These are phyloP conservation scores for Gillenia trifoliata DNA, from an alignment of 306 rosid species.

Conservation along the genomic window DNA sequence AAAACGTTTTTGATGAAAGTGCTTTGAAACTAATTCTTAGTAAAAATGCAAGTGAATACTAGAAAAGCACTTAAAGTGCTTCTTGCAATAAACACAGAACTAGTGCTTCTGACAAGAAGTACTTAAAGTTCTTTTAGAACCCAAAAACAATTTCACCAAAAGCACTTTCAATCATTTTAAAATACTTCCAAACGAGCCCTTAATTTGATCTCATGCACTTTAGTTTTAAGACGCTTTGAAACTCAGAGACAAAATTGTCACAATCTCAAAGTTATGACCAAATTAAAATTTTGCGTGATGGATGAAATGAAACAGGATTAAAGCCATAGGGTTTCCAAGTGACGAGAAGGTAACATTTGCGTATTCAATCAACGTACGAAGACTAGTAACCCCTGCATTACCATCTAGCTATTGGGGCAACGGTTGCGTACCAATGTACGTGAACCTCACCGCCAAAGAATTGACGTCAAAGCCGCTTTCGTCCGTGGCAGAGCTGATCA, in stretches of 20 bases:
- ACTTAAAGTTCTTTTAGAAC: no score
- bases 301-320: conserved; percentile 36
- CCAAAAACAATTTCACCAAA: no score
- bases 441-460: conserved; percentile 43
- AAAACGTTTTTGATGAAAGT: no score
- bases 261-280: not conserved
- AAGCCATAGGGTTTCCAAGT: conserved; percentile 33
- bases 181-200: no score
- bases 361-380: conserved; percentile 58
- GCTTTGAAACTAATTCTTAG: no score
- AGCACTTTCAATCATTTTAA: no score
- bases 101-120: no score
- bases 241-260: not conserved
- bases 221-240: no score
- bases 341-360: conserved; percentile 63
- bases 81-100: no score
- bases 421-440: conserved; percentile 79
- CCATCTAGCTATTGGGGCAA: conserved; percentile 82
- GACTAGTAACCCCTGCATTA: conserved; percentile 48
- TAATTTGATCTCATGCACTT: no score
- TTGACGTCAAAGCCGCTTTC: conserved; percentile 51
- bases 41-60: no score
- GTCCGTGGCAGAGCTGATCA: conserved; percentile 64
- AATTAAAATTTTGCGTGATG: not conserved
- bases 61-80: no score